phyloP scores from a whole-genome alignment of 352 stramenopile species.

The Phytophthora sojae region DNA sequence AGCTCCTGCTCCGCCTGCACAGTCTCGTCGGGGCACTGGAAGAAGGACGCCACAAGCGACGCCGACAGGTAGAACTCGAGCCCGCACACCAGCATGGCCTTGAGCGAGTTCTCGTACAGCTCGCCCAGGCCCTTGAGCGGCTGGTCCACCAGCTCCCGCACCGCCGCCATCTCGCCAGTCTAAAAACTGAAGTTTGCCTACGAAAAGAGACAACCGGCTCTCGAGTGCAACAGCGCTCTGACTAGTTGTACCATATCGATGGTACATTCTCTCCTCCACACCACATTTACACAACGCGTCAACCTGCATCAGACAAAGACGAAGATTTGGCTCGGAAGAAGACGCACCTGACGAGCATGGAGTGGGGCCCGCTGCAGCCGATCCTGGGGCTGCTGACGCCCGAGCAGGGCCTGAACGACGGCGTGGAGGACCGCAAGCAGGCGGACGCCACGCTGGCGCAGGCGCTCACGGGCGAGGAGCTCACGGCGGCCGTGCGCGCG shows the following conservation, averaged over 20 bases:
- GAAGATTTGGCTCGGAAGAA: constrained; percentile 22
- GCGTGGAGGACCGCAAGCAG: constrained; percentile 54
- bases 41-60: constrained; percentile 75
- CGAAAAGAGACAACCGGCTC: constrained; percentile 9
- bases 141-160: constrained; percentile 30
- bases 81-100: constrained; percentile 62
- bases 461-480: constrained; percentile 54
- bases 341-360: constrained; percentile 27
- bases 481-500: constrained; percentile 48
- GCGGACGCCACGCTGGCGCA: constrained; percentile 54
- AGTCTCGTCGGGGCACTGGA: constrained; percentile 59
- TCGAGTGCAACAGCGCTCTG: neutral
- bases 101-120: constrained; percentile 64
- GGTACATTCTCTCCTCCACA: constrained; percentile 8
- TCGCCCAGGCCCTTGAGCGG: constrained; percentile 46
- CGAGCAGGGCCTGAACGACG: constrained; percentile 46
- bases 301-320: constrained; percentile 13
- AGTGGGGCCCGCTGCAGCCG: constrained; percentile 66
- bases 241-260: neutral
- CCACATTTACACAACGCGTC: constrained; percentile 1
- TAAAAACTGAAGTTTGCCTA: constrained; percentile 16
- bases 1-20: constrained; percentile 74
- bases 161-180: neutral
- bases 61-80: constrained; percentile 81
- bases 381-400: constrained; percentile 53